Percentiles rank a stretch among this genome's conserved stretches.
Evolutionary conservation across 176 grass and related monocot genomes (phyloP).

Genomic region (Saccharum officinarum): DNA sequence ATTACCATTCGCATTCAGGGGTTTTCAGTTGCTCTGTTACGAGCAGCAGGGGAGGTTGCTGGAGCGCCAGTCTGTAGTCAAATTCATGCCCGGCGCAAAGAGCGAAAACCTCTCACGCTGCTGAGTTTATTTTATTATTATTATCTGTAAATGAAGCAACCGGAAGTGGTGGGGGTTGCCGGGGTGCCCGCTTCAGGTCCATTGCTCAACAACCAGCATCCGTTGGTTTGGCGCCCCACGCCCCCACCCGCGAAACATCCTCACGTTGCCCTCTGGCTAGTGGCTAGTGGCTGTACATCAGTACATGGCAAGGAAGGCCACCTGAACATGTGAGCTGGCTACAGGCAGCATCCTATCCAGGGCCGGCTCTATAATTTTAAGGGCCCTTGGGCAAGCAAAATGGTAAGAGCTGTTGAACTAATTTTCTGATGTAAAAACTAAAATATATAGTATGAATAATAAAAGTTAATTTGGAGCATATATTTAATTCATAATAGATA

Average conservation of each 20-base stretch:
- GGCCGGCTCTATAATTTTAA: too few relatives aligned
- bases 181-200: not conserved
- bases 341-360: not conserved
- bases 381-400: too few relatives aligned
- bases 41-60: not conserved
- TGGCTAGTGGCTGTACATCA: not conserved
- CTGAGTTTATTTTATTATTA: not conserved
- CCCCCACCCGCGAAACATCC: not conserved
- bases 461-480: too few relatives aligned
- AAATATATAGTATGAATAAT: too few relatives aligned
- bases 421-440: too few relatives aligned
- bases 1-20: not conserved
- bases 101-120: not conserved
- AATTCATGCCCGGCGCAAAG: not conserved
- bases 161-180: not conserved
- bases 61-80: too few relatives aligned
- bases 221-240: constrained; percentile 3
- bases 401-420: too few relatives aligned
- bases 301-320: constrained; percentile 7
- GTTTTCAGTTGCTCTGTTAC: not conserved
- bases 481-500: too few relatives aligned
- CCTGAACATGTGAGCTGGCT: not conserved
- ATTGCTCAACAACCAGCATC: not conserved
- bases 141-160: not conserved
- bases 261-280: constrained; percentile 11